Evolutionary conservation across 352 stramenopile genomes (phyloP), one percentile per base, ranked within the genome.

Genomic region (Phytophthora sp.): DNA sequence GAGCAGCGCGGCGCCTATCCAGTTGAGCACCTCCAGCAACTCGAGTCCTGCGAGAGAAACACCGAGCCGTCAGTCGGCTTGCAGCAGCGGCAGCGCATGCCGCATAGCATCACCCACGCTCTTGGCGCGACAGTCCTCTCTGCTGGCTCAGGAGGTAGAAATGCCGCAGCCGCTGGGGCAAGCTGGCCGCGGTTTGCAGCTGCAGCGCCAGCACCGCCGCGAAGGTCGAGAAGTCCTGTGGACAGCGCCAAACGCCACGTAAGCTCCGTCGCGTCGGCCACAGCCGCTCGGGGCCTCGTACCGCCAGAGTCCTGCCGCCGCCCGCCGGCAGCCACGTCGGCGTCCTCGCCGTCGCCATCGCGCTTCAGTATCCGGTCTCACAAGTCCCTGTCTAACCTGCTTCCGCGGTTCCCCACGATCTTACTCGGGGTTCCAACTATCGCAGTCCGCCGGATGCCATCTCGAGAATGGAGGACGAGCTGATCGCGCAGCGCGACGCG

Each of bases 401-500:
- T n/a, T n/a, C n/a, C n/a, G n/a, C n/a, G n/a, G n/a, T n/a, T n/a
- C 4, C 70, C 50, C 7, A 72, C 52, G 11, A 26, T 30, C 18
- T 37, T 26, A 21, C 23, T 37, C 13, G 12, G 12, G 35, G 4
- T 34, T 34, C 1, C 10, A 24, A 28, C 7, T 5, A 42, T 55
- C 42, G 18, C 26, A 4, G 52, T 53, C 15, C 52, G 45, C 77
- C 55, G 10, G 1, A 42, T 20, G 3, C 11, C 35, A 9, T 15
- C 35, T 12, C 23, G 13, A 75, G 84, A 32, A 76, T 92, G 83
- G 83, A 92, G 46, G 80, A 89, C 50, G 83, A 92, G 64, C 66
- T 92, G 20, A 75, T 82, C 24, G 83, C 83, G 32, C 83, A 92
- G 78, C 80, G 83, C 31, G 83, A 92, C 41, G 83, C 83, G 20